Base-by-base conservation (phyloP, 148 eudicot genomes). In the Euryodendron excelsum region DNA sequence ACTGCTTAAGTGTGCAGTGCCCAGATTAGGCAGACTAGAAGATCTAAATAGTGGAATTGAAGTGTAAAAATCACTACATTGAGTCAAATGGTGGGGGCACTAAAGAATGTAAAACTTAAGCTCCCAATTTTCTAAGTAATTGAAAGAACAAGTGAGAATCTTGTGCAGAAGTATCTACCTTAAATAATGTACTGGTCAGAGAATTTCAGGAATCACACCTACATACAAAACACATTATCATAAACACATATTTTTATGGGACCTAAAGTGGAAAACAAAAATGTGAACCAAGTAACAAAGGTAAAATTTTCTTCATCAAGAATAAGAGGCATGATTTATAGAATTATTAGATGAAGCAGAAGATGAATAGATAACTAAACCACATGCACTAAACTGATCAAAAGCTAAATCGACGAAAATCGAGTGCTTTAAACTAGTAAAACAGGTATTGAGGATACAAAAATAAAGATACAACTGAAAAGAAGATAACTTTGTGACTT, bases 1-100 rank as follows among this genome's bases (percentile, higher is more conserved):
- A 89, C 92, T 80, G 89, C 87, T 82, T 58, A 58, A 48, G 39
- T 64, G 72, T 86, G 93, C 90, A 92, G 94, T 90, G 91, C 93
- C 92, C 92, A 61, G 74, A 80, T 59, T 76, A 80, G 83, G 77
- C 55, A 63, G 44, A 69, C 18, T 23, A 59, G 76, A 77, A 69
- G 61, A 68, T 68, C 48, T 41, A 64, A 63, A 27, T 72, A 56
- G 80, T 81, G 79, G 17, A 67, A 79, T 20, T 12, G 15, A 78
- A 58, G 37, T 31, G 81, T 8, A 55, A 68, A 77, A 53, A 61
- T 78, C 77, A 60, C 45, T 72, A 50, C 76, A 41, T 48, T 37
- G 45, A 50, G 69, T 34, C 75, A 41, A 37, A 44, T 45, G 41
- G 18, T 17, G 31, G n/a, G n/a, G 65, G 34, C n/a, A 77, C 18